Evolutionary conservation across 305 asterid species (phyloP).

Genomic region (Solanum hybrid): DNA sequence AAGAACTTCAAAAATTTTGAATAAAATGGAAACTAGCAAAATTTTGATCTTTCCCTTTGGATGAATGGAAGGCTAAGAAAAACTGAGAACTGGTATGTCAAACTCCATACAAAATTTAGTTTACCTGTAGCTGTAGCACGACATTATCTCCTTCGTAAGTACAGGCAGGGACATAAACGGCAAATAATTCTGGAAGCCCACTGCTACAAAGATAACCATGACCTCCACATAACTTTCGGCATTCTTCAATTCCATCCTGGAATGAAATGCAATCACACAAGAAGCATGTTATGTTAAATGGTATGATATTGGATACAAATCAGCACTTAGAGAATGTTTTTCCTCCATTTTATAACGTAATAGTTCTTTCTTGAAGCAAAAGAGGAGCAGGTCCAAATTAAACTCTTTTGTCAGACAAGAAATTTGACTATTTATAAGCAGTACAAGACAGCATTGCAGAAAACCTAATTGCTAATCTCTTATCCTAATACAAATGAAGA

Average conservation of each 20-base stretch:
- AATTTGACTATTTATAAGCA: neutral
- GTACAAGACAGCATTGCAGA: neutral
- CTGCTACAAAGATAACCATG: slow-evolving; percentile 96
- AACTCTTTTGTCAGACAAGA: neutral
- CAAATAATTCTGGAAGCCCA: slow-evolving; percentile 98
- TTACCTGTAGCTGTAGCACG: slow-evolving; percentile 84
- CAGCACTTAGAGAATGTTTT: neutral
- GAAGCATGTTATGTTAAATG: neutral
- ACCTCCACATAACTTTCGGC: slow-evolving; percentile 96
- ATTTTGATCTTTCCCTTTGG: neutral
- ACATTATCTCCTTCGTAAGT: slow-evolving; percentile 95
- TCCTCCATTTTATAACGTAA: neutral
- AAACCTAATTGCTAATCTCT: neutral
- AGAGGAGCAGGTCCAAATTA: neutral
- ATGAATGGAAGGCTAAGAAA: neutral
- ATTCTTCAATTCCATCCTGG: slow-evolving; percentile 97
- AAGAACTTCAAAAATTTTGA: neutral
- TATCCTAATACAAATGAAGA: neutral
- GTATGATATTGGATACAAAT: neutral
- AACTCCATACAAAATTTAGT: neutral
- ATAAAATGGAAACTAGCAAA: neutral
- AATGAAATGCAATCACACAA: neutral
- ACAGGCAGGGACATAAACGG: slow-evolving; percentile 98
- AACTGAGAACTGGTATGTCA: neutral
- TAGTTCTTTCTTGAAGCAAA: neutral